These are phyloP conservation scores for Hordeum marinum DNA, from an alignment of 176 grass and related monocot species.

Conservation along the genomic window DNA sequence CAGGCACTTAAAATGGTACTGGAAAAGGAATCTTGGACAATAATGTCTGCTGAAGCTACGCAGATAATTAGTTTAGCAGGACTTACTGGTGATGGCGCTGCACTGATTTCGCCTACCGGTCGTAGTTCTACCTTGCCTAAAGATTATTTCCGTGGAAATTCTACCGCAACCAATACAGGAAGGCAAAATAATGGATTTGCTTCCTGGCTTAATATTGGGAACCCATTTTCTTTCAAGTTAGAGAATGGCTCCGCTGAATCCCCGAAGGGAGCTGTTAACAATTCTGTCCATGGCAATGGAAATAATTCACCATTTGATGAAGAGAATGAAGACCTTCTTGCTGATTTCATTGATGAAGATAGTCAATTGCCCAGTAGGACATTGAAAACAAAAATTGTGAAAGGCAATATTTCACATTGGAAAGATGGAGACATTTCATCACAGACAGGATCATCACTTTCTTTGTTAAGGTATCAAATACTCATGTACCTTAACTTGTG, in stretches of 20 bases:
- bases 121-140: constrained; percentile 39
- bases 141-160: constrained; percentile 44
- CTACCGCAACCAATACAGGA: constrained; percentile 32
- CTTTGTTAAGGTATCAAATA: constrained; percentile 81
- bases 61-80: constrained; percentile 93
- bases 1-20: constrained; percentile 98
- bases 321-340: constrained; percentile 99
- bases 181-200: constrained; percentile 66
- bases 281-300: constrained; percentile 23
- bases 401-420: constrained; percentile 56
- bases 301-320: constrained; percentile 63
- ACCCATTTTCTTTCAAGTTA: constrained; percentile 70
- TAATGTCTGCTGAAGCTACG: constrained; percentile 67
- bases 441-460: constrained; percentile 94
- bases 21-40: constrained; percentile 92
- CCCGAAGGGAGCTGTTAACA: constrained; percentile 19
- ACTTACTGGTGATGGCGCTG: constrained; percentile 89
- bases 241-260: constrained; percentile 68
- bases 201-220: constrained; percentile 67
- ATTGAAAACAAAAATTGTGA: constrained; percentile 58
- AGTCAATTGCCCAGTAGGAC: constrained; percentile 95
- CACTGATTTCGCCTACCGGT: constrained; percentile 55
- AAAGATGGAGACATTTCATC: constrained; percentile 87
- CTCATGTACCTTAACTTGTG: constrained; percentile 7
- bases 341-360: constrained; percentile 99